phyloP scores from a whole-genome alignment of 345 rosid genomes.

The Moricandia arvensis region DNA sequence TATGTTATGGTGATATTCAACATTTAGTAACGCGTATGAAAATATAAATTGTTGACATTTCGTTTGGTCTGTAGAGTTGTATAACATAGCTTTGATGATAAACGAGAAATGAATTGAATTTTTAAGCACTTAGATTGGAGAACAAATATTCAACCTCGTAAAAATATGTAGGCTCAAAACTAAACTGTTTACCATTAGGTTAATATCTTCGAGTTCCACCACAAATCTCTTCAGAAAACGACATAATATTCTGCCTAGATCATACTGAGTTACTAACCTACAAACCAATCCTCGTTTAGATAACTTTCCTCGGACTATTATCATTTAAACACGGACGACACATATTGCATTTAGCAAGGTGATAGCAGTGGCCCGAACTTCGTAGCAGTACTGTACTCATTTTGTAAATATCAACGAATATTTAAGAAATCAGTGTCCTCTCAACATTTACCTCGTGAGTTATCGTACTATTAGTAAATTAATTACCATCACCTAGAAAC shows the following conservation, averaged over 20 bases:
- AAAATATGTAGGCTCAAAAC: not conserved
- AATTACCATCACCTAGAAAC: constrained; percentile 17
- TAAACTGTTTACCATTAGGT: constrained; percentile 1
- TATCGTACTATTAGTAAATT: not conserved
- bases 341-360: constrained; percentile 32
- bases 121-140: not conserved
- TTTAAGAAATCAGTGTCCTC: constrained; percentile 24
- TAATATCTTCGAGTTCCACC: constrained; percentile 23
- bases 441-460: constrained; percentile 13
- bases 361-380: constrained; percentile 27
- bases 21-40: not conserved
- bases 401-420: constrained; percentile 25
- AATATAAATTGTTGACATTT: not conserved
- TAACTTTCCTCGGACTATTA: constrained; percentile 16
- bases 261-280: not conserved
- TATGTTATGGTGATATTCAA: not conserved
- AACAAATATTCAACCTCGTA: not conserved
- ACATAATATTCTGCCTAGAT: not conserved
- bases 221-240: not conserved
- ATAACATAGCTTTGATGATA: not conserved
- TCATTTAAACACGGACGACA: constrained; percentile 17
- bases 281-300: constrained; percentile 31
- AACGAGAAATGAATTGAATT: not conserved
- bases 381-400: constrained; percentile 12
- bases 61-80: not conserved